Conservation (phyloP, 257 asterid genomes). For the Euphrasia confusa region DNA sequence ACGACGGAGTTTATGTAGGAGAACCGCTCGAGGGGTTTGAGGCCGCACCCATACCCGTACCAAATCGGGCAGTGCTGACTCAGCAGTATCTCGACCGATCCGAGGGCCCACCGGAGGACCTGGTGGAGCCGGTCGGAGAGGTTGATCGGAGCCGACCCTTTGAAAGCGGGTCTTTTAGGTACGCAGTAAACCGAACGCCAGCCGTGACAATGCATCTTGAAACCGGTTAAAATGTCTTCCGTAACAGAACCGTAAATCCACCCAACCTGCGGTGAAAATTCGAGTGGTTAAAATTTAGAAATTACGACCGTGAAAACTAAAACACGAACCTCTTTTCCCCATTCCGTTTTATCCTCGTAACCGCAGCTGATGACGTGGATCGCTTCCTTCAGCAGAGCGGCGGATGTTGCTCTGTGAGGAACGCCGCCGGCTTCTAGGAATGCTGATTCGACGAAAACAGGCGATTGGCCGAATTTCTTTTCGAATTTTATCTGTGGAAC, state of each 20-base stretch:
- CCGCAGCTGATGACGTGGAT: constrained; percentile 67
- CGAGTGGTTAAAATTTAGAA: constrained; percentile 3
- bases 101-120: constrained; percentile 48
- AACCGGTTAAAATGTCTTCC: constrained; percentile 46
- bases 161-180: constrained; percentile 44
- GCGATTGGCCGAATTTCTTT: constrained; percentile 64
- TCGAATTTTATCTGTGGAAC: constrained; percentile 57
- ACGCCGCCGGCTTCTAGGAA: constrained; percentile 62
- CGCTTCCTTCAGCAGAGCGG: constrained; percentile 60
- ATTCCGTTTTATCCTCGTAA: constrained; percentile 66
- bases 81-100: constrained; percentile 44
- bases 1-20: constrained; percentile 44
- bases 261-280: constrained; percentile 29
- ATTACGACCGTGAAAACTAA: too few relatives aligned
- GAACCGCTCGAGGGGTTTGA: constrained; percentile 44
- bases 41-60: constrained; percentile 51
- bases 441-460: constrained; percentile 54
- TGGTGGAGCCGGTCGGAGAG: constrained; percentile 43
- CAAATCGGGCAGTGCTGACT: constrained; percentile 53
- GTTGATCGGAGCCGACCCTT: constrained; percentile 49
- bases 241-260: constrained; percentile 54
- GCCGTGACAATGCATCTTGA: constrained; percentile 50
- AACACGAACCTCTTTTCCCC: constrained; percentile 64
- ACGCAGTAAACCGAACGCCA: constrained; percentile 55
- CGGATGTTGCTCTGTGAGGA: constrained; percentile 51